Conservation (phyloP, 2,329 filamentous ascomycete species). For the Monosporascus sp. region DNA sequence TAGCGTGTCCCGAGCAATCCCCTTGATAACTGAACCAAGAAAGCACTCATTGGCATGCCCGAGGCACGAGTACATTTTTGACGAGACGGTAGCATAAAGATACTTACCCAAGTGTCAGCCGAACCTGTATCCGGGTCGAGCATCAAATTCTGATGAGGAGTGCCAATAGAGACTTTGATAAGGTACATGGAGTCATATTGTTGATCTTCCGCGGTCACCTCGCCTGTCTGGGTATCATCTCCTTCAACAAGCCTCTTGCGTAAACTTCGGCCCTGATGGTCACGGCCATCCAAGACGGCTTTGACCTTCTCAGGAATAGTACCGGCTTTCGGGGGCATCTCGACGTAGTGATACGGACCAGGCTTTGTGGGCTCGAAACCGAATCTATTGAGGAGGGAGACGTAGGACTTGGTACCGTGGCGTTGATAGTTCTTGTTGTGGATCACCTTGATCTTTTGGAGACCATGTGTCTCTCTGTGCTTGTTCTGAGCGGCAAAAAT, state of each 20-base stretch:
- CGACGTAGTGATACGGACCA: constrained; percentile 54
- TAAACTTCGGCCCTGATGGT: constrained; percentile 42
- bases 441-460: constrained; percentile 45
- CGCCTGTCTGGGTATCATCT: constrained; percentile 33
- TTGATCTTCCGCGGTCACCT: constrained; percentile 57
- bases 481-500: constrained; percentile 30
- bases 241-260: constrained; percentile 36
- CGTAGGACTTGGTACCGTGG: constrained; percentile 59
- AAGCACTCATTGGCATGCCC: too few relatives aligned
- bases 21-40: too few relatives aligned
- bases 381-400: constrained; percentile 56
- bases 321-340: constrained; percentile 43
- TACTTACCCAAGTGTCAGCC: constrained; percentile 61
- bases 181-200: constrained; percentile 63
- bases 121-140: constrained; percentile 69
- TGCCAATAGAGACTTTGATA: constrained; percentile 59
- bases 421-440: constrained; percentile 56
- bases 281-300: constrained; percentile 43
- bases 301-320: constrained; percentile 36
- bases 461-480: constrained; percentile 29
- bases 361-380: constrained; percentile 57
- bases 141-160: constrained; percentile 55
- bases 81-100: background rate
- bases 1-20: background rate
- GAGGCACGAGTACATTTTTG: too few relatives aligned